Percentiles rank a stretch among this genome's conserved stretches.
Conservation (phyloP, 768 basidiomycete genomes). For the Dioszegia crocea region DNA sequence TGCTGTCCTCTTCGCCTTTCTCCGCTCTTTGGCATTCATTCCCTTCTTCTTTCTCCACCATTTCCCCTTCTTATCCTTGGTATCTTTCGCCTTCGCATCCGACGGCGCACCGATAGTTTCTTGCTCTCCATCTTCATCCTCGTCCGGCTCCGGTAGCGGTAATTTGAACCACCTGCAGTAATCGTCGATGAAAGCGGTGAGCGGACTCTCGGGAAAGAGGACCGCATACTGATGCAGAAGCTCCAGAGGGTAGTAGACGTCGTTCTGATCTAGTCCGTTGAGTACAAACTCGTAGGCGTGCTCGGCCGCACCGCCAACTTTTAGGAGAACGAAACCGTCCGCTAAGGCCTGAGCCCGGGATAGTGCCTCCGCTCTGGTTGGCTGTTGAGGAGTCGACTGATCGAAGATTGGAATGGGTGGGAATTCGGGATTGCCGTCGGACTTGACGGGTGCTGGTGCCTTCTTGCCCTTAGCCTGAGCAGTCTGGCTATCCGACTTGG, state of each 20-base stretch:
- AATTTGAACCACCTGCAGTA: conserved; percentile 65
- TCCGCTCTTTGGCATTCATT: conserved; percentile 34
- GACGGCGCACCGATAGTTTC: background rate
- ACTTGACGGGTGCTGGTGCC: background rate
- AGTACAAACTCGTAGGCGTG: conserved; percentile 75
- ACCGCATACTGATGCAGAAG: conserved; percentile 61
- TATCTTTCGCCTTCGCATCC: conserved; percentile 16
- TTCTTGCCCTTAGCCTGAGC: background rate
- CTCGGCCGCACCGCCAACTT: conserved; percentile 62
- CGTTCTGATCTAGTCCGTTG: conserved; percentile 66
- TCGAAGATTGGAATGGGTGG: conserved; percentile 52
- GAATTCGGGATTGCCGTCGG: background rate
- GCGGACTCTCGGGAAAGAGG: conserved; percentile 61
- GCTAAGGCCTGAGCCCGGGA: conserved; percentile 68
- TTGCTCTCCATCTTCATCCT: conserved; percentile 47
- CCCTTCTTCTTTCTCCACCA: conserved; percentile 13
- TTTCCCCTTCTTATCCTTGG: background rate
- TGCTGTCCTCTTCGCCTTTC: conserved; percentile 32
- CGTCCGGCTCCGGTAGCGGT: conserved; percentile 50
- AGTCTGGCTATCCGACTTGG: background rate
- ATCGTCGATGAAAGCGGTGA: conserved; percentile 61
- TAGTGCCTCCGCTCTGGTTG: conserved; percentile 52
- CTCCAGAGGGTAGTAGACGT: conserved; percentile 55
- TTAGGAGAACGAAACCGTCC: conserved; percentile 69
- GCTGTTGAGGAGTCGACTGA: conserved; percentile 53